Evolutionary conservation across 139 green algal genomes (phyloP).

Genomic region (Pleodorina starrii): DNA sequence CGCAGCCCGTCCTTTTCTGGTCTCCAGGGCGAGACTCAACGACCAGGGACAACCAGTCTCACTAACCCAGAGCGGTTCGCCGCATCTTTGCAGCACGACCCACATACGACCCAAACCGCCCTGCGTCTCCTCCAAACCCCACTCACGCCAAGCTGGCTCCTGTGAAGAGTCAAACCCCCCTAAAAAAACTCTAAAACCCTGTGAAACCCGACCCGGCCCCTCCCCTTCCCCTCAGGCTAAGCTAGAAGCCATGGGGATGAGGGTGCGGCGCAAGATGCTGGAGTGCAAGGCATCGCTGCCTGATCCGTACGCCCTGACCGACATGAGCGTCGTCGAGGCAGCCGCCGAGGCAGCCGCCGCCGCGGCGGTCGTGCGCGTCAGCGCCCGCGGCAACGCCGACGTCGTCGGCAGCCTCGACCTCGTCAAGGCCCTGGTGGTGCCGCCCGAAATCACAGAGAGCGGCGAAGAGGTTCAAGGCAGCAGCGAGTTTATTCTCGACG

Average conservation of each 20-base stretch:
- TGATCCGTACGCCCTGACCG: constrained; percentile 22
- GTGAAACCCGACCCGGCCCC: too few relatives aligned
- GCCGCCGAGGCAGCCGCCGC: too few relatives aligned
- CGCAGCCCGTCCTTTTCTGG: too few relatives aligned
- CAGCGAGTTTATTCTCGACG: background rate
- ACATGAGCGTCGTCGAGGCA: background rate
- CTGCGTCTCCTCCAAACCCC: too few relatives aligned
- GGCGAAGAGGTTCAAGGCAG: constrained; percentile 18
- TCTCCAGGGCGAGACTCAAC: too few relatives aligned
- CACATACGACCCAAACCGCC: too few relatives aligned
- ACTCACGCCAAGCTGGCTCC: too few relatives aligned
- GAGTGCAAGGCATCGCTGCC: background rate
- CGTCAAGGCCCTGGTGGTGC: constrained; percentile 36
- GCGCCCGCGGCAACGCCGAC: background rate
- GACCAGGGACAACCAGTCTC: too few relatives aligned
- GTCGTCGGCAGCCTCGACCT: constrained; percentile 10
- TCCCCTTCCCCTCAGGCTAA: constrained; percentile 43
- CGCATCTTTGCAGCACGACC: too few relatives aligned
- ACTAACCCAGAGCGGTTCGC: too few relatives aligned
- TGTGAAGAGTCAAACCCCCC: too few relatives aligned
- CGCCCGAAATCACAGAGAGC: background rate
- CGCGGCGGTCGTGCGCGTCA: background rate
- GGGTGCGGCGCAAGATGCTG: constrained; percentile 36
- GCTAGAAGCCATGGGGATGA: constrained; percentile 45
- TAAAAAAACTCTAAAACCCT: too few relatives aligned